A percentile compares a stretch with the other conserved stretches of the same genome.
phyloP scores from a whole-genome alignment of 805 yeast genomes.

The Pichia kluyveri region DNA sequence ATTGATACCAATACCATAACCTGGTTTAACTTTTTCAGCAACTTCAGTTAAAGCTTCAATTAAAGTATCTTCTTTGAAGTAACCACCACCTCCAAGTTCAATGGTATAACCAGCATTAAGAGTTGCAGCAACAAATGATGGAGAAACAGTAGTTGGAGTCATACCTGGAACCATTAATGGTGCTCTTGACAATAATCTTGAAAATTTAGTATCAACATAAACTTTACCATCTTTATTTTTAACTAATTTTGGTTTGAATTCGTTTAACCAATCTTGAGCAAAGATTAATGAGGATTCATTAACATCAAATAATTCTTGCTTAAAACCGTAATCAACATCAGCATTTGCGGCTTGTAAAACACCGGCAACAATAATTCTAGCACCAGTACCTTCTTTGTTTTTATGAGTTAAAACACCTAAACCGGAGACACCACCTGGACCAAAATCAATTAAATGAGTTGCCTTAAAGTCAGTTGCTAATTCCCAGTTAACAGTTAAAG shows the following conservation, averaged over 20 bases:
- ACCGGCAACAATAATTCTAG: slow-evolving; percentile 89
- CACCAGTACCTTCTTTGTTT: slow-evolving; percentile 98
- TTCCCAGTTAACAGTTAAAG: slow-evolving; percentile 94
- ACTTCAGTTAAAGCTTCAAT: slow-evolving; percentile 68
- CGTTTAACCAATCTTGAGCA: slow-evolving; percentile 86
- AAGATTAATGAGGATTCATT: slow-evolving; percentile 56
- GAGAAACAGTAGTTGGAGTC: slow-evolving; percentile 97
- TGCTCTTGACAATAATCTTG: slow-evolving; percentile 85
- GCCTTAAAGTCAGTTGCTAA: slow-evolving; percentile 68
- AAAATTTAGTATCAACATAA: slow-evolving; percentile 89
- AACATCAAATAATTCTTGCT: slow-evolving; percentile 85
- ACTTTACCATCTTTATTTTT: slow-evolving; percentile 66
- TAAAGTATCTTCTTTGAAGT: slow-evolving; percentile 67
- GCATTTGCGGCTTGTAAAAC: slow-evolving; percentile 58
- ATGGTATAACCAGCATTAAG: slow-evolving; percentile 95
- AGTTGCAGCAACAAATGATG: slow-evolving; percentile 89
- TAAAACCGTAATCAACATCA: slow-evolving; percentile 88
- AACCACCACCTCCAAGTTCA: slow-evolving; percentile 99
- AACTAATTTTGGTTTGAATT: slow-evolving; percentile 77
- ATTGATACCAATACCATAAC: slow-evolving; percentile 86
- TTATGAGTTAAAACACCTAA: slow-evolving; percentile 93
- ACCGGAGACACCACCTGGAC: slow-evolving; percentile 98
- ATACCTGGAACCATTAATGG: slow-evolving; percentile 98
- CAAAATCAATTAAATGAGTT: slow-evolving; percentile 91
- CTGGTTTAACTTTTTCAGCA: slow-evolving; percentile 62